phyloP scores from a whole-genome alignment of 2,329 filamentous ascomycete genomes.

The Aspergillus awamori region DNA sequence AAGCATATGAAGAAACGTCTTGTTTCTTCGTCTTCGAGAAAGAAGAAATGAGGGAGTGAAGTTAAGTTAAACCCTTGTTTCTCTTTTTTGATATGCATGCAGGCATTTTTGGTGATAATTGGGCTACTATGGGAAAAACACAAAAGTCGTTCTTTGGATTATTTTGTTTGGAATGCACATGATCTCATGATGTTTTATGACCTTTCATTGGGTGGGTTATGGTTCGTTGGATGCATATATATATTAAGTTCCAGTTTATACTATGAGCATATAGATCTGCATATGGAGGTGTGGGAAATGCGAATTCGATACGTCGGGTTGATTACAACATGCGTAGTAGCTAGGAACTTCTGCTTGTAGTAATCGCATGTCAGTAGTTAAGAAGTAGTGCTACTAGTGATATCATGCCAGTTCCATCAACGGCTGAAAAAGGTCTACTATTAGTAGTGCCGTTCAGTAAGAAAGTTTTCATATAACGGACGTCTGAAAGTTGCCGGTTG shows the following conservation, averaged over 20 bases:
- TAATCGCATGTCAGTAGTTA: no score
- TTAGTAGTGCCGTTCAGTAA: no score
- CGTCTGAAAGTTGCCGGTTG: no score
- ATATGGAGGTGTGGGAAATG: conserved; percentile 4
- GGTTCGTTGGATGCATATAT: conserved; percentile 16
- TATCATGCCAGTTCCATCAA: no score
- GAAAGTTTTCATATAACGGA: no score
- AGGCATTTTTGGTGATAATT: no score
- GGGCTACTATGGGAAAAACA: background rate
- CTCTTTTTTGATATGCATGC: no score
- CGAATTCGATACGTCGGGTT: background rate
- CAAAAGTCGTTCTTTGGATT: conserved; percentile 15
- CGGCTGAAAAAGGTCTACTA: no score
- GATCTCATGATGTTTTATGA: conserved; percentile 33
- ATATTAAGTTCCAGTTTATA: background rate
- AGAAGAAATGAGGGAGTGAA: conserved; percentile 37
- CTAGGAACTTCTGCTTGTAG: no score
- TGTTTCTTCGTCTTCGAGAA: conserved; percentile 34
- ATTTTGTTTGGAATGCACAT: conserved; percentile 21
- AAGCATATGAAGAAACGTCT: conserved; percentile 85
- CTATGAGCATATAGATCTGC: conserved; percentile 6
- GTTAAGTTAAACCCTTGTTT: no score
- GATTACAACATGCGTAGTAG: no score
- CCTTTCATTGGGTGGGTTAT: conserved; percentile 17
- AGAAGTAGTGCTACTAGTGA: no score